These are phyloP conservation scores for Cladosporium sp. DNA, from an alignment of 2,329 filamentous ascomycete species.

Conservation along the genomic window DNA sequence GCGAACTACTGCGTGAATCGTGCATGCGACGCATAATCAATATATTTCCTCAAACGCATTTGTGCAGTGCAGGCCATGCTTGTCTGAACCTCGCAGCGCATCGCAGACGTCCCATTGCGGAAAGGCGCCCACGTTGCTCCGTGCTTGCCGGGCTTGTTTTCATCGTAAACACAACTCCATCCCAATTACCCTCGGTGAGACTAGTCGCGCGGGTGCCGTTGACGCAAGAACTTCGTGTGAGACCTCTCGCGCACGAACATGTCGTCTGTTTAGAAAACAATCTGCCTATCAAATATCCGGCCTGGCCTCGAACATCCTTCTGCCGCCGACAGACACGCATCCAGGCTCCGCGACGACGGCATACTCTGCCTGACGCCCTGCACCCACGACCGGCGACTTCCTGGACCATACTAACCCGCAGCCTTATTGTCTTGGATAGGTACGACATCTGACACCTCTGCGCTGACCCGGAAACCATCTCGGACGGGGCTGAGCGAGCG, in stretches of 20 bases:
- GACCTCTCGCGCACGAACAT: slow-evolving; percentile 13
- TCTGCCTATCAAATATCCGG: slow-evolving; percentile 3
- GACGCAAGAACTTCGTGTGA: slow-evolving; percentile 8
- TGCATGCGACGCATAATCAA: too few species aligned
- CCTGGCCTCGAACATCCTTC: slow-evolving; percentile 1
- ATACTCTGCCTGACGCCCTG: background rate
- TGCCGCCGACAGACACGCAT: background rate
- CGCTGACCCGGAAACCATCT: slow-evolving; percentile 7
- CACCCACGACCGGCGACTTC: slow-evolving; percentile 4
- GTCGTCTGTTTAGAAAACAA: slow-evolving; percentile 14
- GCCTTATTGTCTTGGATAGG: slow-evolving; percentile 8
- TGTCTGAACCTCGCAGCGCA: background rate
- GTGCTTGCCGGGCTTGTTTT: background rate
- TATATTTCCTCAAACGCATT: too few species aligned
- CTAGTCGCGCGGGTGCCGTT: slow-evolving; percentile 11
- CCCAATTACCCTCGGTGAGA: slow-evolving; percentile 7
- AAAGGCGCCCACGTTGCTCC: background rate
- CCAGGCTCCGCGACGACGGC: slow-evolving; percentile 1
- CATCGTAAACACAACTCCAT: slow-evolving; percentile 6
- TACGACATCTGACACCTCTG: slow-evolving; percentile 4
- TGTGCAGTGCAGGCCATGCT: too few species aligned
- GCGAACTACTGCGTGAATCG: too few species aligned
- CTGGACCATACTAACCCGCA: slow-evolving; percentile 9
- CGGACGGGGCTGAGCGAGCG: background rate
- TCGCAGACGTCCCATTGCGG: background rate